Conservation (phyloP, 129 eudicot genomes). For the Arctium minus region DNA sequence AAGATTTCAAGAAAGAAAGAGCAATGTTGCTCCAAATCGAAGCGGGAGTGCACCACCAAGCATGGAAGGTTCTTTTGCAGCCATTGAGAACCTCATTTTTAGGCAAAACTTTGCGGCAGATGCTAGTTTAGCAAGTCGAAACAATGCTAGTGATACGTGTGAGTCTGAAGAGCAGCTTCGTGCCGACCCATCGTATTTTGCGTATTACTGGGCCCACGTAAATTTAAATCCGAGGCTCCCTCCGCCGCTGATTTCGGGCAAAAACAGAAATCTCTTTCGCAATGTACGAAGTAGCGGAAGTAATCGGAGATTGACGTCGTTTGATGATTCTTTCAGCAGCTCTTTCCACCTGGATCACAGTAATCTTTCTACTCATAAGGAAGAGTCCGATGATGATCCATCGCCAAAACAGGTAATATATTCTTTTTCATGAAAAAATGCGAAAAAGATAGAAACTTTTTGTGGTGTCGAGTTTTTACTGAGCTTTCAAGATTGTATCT, state of each 20-base stretch:
- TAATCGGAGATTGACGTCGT: constrained; percentile 32
- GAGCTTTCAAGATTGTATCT: neutral
- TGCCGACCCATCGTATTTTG: constrained; percentile 42
- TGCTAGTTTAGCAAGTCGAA: constrained; percentile 3
- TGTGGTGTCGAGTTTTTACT: neutral
- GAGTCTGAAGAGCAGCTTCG: constrained; percentile 38
- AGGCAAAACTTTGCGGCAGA: constrained; percentile 20
- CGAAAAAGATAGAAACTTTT: neutral
- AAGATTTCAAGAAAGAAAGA: constrained; percentile 34
- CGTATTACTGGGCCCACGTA: constrained; percentile 33
- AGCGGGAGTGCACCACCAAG: constrained; percentile 90
- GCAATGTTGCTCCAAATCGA: constrained; percentile 39
- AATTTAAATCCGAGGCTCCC: constrained; percentile 39
- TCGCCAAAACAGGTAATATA: constrained; percentile 31
- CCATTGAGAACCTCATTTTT: constrained; percentile 49
- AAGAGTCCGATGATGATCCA: constrained; percentile 56
- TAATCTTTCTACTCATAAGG: constrained; percentile 59
- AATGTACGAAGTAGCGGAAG: constrained; percentile 25
- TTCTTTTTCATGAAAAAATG: neutral
- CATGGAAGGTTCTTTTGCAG: constrained; percentile 74
- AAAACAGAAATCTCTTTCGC: constrained; percentile 23
- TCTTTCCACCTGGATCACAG: constrained; percentile 28
- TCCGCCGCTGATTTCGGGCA: constrained; percentile 35
- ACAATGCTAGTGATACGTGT: neutral
- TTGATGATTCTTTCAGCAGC: constrained; percentile 34